These are phyloP conservation scores for Fusarium irregulare DNA, from an alignment of 2,329 filamentous ascomycete genomes.

Conservation along the genomic window DNA sequence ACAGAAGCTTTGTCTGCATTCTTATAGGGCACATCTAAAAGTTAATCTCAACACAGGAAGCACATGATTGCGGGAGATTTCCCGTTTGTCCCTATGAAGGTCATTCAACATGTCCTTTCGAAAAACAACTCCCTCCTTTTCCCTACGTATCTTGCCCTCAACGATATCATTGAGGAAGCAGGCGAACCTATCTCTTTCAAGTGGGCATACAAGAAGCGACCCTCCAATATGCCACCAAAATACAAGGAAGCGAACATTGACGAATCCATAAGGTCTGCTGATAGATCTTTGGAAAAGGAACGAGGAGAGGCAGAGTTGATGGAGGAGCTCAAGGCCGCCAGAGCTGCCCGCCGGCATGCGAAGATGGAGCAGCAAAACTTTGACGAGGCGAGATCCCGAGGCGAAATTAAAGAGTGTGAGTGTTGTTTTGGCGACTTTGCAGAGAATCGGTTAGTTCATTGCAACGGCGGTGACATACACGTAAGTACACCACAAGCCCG, in stretches of 20 bases:
- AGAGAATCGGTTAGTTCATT: conserved; percentile 75
- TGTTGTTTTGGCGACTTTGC: conserved; percentile 79
- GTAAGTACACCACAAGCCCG: conserved; percentile 43
- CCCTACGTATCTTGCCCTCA: conserved; percentile 33
- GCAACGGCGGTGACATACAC: conserved; percentile 68
- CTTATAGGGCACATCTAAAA: neutral
- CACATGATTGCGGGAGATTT: conserved; percentile 41
- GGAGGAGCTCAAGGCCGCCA: conserved; percentile 38
- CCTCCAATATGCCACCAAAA: neutral
- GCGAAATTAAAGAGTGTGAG: conserved; percentile 73
- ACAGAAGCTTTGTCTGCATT: neutral
- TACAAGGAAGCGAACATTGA: conserved; percentile 25
- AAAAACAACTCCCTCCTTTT: conserved; percentile 27
- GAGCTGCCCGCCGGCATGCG: conserved; percentile 10
- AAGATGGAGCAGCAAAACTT: conserved; percentile 54
- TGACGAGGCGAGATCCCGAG: conserved; percentile 56
- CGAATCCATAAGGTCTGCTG: neutral
- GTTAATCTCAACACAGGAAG: conserved; percentile 29
- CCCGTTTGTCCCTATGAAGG: conserved; percentile 26
- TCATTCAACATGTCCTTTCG: conserved; percentile 19
- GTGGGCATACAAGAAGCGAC: conserved; percentile 26
- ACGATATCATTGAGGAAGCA: conserved; percentile 4
- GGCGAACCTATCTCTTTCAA: neutral
- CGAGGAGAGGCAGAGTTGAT: conserved; percentile 11
- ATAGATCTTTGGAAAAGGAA: neutral